phyloP scores from a whole-genome alignment of 2,329 filamentous ascomycete species.

The Aspergillus sp. region DNA sequence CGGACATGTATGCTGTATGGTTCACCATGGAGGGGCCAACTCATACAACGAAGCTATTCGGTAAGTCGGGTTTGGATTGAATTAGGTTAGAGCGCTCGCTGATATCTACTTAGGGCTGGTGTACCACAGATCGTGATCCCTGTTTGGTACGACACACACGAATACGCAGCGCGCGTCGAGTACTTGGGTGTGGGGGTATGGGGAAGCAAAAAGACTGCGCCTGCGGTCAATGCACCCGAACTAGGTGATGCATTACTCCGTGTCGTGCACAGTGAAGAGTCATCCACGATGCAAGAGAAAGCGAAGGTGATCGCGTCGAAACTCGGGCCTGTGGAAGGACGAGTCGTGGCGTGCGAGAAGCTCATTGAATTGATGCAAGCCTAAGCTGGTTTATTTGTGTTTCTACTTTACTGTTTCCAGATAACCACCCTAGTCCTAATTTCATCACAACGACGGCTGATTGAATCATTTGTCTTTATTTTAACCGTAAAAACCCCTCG shows the following conservation, averaged over 20 bases:
- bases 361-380: conserved; percentile 10
- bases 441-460: background rate
- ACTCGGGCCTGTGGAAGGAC: conserved; percentile 17
- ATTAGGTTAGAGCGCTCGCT: background rate
- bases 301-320: conserved; percentile 11
- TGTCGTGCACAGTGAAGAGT: conserved; percentile 13
- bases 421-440: background rate
- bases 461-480: background rate
- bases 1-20: conserved; percentile 40
- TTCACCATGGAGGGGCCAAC: conserved; percentile 52
- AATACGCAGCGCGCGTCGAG: conserved; percentile 46
- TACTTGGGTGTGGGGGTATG: conserved; percentile 45
- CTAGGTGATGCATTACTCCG: conserved; percentile 27
- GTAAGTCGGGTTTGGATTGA: conserved; percentile 28
- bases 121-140: conserved; percentile 50
- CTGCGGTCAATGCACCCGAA: conserved; percentile 27
- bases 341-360: conserved; percentile 24
- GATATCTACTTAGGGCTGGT: conserved; percentile 36
- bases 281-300: conserved; percentile 3
- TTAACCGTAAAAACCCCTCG: background rate
- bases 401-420: background rate
- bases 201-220: conserved; percentile 37
- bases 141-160: conserved; percentile 49
- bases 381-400: background rate
- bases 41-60: conserved; percentile 49